Evolutionary conservation across 345 rosid genomes (phyloP), one percentile per base, ranked within the genome.

Genomic region (Laguncularia racemosa): DNA sequence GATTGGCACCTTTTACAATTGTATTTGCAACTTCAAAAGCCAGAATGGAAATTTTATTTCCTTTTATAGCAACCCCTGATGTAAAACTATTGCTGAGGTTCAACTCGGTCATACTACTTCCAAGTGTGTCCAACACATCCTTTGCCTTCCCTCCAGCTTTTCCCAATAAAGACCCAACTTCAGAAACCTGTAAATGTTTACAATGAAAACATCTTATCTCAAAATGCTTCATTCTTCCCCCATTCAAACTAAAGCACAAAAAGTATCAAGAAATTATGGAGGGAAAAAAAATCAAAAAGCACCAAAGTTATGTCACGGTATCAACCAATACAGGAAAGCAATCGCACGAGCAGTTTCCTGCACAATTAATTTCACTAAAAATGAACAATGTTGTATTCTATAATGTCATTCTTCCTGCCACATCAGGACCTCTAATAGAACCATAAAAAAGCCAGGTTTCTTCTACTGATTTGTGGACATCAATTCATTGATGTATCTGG

Each of bases 21-120:
- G 97, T 92, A 60, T 92, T 92, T 46, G 98, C 98, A 18, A 86
- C 97, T 76, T 92, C 98, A 73, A 92, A 92, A 55, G 98, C 78
- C 70, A 92, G 76, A 63, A 92, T 92, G 20, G 79, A 66, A 62
- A 92, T 84, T 69, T 76, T 83, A 67, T 81, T 79, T 68, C 98
- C 97, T 72, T 89, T 92, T 1, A 81, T 78, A 1, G 85, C 62
- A 61, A 84, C 78, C n/a, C 91, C 89, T 3, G 98, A 86, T 50
- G 83, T 76, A 73, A 92, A 89, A 52, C 95, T 93, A n/a, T 85
- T 64, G 45, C 62, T 57, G 3, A 70, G 62, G 63, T 85, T 83
- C 65, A 92, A 67, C 80, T 70, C 89, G 13, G 98, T 86, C 96
- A 92, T 79, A 75, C 98, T 84, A 71, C 97, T 92, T 56, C 98